Conservation (phyloP, 2,329 filamentous ascomycete species). For the Stagonosporopsis chrysanthemi region DNA sequence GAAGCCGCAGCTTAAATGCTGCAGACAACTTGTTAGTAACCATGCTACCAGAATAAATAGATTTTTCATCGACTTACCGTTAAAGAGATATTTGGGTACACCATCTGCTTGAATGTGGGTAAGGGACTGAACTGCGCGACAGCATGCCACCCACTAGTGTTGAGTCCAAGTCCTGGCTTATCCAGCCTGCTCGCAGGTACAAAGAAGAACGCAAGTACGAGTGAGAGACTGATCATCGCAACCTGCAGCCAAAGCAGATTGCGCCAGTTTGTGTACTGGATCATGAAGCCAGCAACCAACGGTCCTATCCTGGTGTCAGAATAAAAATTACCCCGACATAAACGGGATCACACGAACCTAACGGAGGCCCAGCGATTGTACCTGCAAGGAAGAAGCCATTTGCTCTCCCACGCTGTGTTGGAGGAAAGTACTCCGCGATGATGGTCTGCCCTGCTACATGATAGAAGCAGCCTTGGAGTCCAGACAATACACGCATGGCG, state of each 20-base stretch:
- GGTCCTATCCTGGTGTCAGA: slow-evolving; percentile 26
- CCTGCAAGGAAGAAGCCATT: slow-evolving; percentile 55
- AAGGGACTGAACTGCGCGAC: slow-evolving; percentile 30
- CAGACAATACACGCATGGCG: slow-evolving; percentile 24
- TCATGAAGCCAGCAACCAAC: slow-evolving; percentile 42
- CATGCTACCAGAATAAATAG: background rate
- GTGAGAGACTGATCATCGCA: slow-evolving; percentile 38
- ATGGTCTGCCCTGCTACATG: slow-evolving; percentile 29
- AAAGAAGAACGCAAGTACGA: slow-evolving; percentile 39
- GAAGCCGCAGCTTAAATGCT: slow-evolving; percentile 32
- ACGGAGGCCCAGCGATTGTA: slow-evolving; percentile 53
- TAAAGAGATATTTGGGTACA: slow-evolving; percentile 35
- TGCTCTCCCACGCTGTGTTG: slow-evolving; percentile 52
- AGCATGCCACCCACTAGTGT: slow-evolving; percentile 13
- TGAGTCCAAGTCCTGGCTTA: slow-evolving; percentile 10
- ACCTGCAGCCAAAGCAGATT: slow-evolving; percentile 46
- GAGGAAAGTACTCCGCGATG: slow-evolving; percentile 30
- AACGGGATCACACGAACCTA: slow-evolving; percentile 20
- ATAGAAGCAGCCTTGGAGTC: slow-evolving; percentile 26
- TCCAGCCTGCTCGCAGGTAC: slow-evolving; percentile 19
- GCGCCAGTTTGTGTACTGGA: slow-evolving; percentile 41
- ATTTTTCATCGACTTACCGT: slow-evolving; percentile 18
- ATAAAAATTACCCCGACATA: background rate
- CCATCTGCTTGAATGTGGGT: slow-evolving; percentile 28
- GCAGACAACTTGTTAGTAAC: background rate